phyloP scores from a whole-genome alignment of 768 basidiomycete species.

The Mycena galericulata region DNA sequence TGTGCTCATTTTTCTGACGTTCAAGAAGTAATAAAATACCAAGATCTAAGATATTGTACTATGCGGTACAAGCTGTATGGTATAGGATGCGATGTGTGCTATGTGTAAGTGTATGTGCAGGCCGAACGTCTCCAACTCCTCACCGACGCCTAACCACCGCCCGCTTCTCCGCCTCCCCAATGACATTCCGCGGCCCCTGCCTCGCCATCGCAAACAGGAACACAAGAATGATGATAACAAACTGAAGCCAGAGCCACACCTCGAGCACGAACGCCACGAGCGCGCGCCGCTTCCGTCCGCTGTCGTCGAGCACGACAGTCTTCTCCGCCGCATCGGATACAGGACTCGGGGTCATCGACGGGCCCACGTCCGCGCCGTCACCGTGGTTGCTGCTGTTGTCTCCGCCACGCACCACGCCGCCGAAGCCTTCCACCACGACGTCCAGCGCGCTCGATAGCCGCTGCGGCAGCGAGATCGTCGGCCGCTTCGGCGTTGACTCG shows the following conservation, averaged over 20 bases:
- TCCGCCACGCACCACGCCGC: not conserved
- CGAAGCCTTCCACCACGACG: slow-evolving; percentile 57
- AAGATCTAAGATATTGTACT: not conserved
- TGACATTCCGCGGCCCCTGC: slow-evolving; percentile 77
- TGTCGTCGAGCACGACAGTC: slow-evolving; percentile 2
- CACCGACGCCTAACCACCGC: slow-evolving; percentile 37
- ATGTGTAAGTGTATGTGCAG: slow-evolving; percentile 1
- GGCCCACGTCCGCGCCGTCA: no score
- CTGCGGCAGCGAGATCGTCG: slow-evolving; percentile 47
- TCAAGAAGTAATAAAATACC: no score
- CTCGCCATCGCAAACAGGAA: slow-evolving; percentile 87
- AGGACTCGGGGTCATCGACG: not conserved
- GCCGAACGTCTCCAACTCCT: not conserved
- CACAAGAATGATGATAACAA: slow-evolving; percentile 76
- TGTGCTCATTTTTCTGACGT: not conserved
- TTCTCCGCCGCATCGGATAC: slow-evolving; percentile 10
- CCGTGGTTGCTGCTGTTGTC: slow-evolving; percentile 12
- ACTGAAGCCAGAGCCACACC: slow-evolving; percentile 89
- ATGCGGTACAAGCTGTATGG: slow-evolving; percentile 4
- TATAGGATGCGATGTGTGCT: not conserved
- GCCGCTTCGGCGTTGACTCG: slow-evolving; percentile 27
- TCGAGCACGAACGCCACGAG: slow-evolving; percentile 68
- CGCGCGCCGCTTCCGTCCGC: slow-evolving; percentile 37
- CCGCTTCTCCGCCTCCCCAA: slow-evolving; percentile 57
- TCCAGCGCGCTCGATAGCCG: slow-evolving; percentile 59